Conservation (phyloP, 2,329 filamentous ascomycete genomes). For the Westerdykella ornata region DNA sequence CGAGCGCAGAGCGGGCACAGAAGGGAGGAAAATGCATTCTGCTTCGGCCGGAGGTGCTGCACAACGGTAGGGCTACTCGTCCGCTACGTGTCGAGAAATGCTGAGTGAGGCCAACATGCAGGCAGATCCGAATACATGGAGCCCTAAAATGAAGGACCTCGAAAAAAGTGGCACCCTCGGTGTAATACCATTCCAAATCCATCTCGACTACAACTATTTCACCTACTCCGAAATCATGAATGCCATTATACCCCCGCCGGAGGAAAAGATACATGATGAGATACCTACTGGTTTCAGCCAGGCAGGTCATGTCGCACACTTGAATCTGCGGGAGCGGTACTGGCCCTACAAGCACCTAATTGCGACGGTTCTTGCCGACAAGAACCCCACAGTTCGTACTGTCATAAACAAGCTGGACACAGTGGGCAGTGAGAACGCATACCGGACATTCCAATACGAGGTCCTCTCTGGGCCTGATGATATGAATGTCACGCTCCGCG, state of each 20-base stretch:
- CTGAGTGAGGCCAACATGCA: conserved; percentile 31
- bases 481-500: conserved; percentile 73
- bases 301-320: conserved; percentile 87
- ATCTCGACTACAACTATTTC: conserved; percentile 81
- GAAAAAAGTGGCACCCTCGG: conserved; percentile 61
- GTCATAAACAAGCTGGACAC: conserved; percentile 95
- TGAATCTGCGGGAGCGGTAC: conserved; percentile 81
- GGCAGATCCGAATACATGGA: conserved; percentile 69
- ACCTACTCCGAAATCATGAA: conserved; percentile 77
- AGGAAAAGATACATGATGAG: conserved; percentile 69
- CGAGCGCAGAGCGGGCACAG: conserved; percentile 51
- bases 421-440: conserved; percentile 78
- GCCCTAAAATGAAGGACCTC: conserved; percentile 59
- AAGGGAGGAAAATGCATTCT: conserved; percentile 42
- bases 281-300: conserved; percentile 80
- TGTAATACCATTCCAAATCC: conserved; percentile 67
- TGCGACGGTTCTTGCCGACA: conserved; percentile 79
- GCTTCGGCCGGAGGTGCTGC: conserved; percentile 40
- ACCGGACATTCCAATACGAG: conserved; percentile 89
- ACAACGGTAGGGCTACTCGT: conserved; percentile 28
- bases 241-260: conserved; percentile 62
- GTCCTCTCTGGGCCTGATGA: conserved; percentile 76
- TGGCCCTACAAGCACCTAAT: conserved; percentile 81
- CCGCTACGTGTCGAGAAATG: conserved; percentile 12
- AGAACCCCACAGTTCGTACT: conserved; percentile 73